phyloP scores from a whole-genome alignment of 805 yeast species.

The Maudiozyma bulderi region DNA sequence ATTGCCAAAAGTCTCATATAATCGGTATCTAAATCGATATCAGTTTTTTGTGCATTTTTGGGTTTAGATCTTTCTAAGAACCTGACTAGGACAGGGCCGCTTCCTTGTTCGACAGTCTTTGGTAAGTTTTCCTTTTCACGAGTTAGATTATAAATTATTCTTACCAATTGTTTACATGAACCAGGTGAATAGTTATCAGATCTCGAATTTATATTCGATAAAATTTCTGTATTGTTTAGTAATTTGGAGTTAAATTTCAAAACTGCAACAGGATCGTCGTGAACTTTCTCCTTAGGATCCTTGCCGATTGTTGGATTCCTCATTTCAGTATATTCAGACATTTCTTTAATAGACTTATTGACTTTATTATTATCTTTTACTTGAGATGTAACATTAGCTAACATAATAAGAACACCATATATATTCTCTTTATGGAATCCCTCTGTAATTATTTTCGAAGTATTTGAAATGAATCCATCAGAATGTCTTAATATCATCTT shows the following conservation, averaged over 20 bases:
- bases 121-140: constrained; percentile 12
- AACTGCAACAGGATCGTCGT: constrained; percentile 6
- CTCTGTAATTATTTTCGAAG: constrained; percentile 16
- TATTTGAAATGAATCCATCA: constrained; percentile 25
- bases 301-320: constrained; percentile 14
- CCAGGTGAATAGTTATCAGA: constrained; percentile 13
- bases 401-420: constrained; percentile 28
- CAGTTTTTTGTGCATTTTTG: neutral
- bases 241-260: constrained; percentile 12
- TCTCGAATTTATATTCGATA: constrained; percentile 14
- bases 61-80: constrained; percentile 8
- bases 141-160: constrained; percentile 26
- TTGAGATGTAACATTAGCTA: constrained; percentile 27
- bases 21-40: neutral
- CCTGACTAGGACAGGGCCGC: constrained; percentile 32
- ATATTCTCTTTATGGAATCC: constrained; percentile 9
- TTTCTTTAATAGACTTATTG: constrained; percentile 19
- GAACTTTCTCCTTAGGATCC: constrained; percentile 5
- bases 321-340: constrained; percentile 26
- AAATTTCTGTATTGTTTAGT: constrained; percentile 14
- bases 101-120: constrained; percentile 40
- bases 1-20: constrained; percentile 28
- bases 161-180: constrained; percentile 26
- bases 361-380: constrained; percentile 12
- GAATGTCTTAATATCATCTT: constrained; percentile 32